Evolutionary conservation across 1,139 yeast species (phyloP), one percentile per base, ranked within the genome.

Genomic region (Williopsis jadinii): DNA sequence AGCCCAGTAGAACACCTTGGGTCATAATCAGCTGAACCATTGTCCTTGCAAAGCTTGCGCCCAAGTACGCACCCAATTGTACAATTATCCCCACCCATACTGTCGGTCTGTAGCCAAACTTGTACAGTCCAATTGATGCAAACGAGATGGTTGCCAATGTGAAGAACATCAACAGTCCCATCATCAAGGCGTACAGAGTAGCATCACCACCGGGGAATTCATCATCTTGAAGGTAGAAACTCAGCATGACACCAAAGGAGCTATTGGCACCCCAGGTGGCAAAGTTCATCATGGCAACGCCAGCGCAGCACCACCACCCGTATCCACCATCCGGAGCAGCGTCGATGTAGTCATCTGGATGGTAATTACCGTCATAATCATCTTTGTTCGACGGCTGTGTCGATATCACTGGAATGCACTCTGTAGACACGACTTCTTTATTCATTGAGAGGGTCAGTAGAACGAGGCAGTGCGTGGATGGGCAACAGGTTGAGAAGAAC

Each of bases 201-300:
- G 78, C 24, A 19, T 19, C 76, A 1, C 73, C 19, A 8, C 26
- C 78, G 3, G 66, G 64, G 43, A 79, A 79, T 5, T 63, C 55
- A 43, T 67, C 54, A 28, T 59, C 52, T 19, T 64, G 58, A 28
- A 76, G 53, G 52, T 75, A 79, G 51, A 66, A 72, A 38, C 72
- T 68, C 26, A 79, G 61, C 53, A 77, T 76, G 8, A 80, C 73
- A 5, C 84, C 80, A 53, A 64, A 79, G 0, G 75, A 71, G 2
- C 80, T 68, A 50, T 76, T 78, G 10, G 80, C 67, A 29, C 86
- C 86, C 85, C 85, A 80, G 1, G 81, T 74, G 24, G 77, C 64
- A 51, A 75, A 66, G 41, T 63, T 67, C 54, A 56, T 56, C 9
- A 46, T 60, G 62, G 70, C 61, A 3, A 72, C 70, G 49, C 79